Evolutionary conservation across 306 rosid species (phyloP).

Genomic region (Sphenostylis stenocarpa): DNA sequence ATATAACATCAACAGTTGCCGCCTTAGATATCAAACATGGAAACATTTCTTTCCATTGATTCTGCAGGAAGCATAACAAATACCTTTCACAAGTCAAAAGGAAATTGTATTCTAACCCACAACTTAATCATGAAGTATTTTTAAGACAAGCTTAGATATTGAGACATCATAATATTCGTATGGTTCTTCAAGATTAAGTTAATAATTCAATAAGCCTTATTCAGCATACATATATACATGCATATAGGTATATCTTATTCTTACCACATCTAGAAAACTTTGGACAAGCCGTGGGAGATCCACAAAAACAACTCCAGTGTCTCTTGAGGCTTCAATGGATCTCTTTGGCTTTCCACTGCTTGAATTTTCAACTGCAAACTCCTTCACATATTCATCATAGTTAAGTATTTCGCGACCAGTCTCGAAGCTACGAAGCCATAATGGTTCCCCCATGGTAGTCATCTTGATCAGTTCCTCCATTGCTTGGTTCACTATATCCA

Average conservation of each 20-base stretch:
- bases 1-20: slow-evolving; percentile 77
- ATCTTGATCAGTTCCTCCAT: slow-evolving; percentile 77
- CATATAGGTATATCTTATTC: not conserved
- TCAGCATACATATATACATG: too few relatives aligned
- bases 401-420: slow-evolving; percentile 86
- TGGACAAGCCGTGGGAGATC: slow-evolving; percentile 80
- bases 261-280: slow-evolving; percentile 83
- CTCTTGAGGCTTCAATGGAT: slow-evolving; percentile 92
- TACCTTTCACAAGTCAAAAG: not conserved
- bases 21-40: slow-evolving; percentile 90
- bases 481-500: slow-evolving; percentile 74
- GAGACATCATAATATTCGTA: not conserved
- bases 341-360: slow-evolving; percentile 47
- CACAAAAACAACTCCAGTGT: slow-evolving; percentile 68
- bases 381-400: slow-evolving; percentile 83
- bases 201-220: not conserved
- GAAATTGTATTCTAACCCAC: slow-evolving; percentile 4
- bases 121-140: not conserved
- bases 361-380: slow-evolving; percentile 48
- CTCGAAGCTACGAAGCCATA: slow-evolving; percentile 91
- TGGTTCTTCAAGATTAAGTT: not conserved
- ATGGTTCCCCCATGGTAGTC: slow-evolving; percentile 75
- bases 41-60: slow-evolving; percentile 98
- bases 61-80: slow-evolving; percentile 44
- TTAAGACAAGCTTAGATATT: not conserved